Conservation (phyloP, 2,329 filamentous ascomycete genomes). For the Bipolaris cookei region DNA sequence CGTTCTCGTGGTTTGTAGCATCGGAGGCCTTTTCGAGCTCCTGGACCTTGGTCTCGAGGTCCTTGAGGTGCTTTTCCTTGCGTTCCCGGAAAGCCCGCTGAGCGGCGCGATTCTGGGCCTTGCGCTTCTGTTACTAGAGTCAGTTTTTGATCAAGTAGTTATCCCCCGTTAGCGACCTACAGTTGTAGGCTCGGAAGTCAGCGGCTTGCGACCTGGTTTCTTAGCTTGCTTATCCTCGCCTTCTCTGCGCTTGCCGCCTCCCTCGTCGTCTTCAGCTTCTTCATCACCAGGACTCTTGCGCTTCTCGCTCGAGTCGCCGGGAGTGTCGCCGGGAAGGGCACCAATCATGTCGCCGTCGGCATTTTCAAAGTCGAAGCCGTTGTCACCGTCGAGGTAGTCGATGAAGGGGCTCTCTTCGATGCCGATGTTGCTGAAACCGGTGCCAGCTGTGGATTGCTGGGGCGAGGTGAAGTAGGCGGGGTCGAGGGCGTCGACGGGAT, state of each 20-base stretch:
- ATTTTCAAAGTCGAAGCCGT: conserved; percentile 76
- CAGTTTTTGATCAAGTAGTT: conserved; percentile 25
- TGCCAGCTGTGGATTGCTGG: conserved; percentile 47
- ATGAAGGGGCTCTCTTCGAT: conserved; percentile 79
- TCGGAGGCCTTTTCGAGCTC: conserved; percentile 81
- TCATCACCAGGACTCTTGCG: conserved; percentile 75
- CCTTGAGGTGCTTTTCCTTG: conserved; percentile 70
- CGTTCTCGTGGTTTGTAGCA: conserved; percentile 83
- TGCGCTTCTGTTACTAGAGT: conserved; percentile 72
- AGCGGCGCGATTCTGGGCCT: conserved; percentile 73
- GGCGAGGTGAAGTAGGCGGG: conserved; percentile 48
- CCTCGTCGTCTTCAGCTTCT: conserved; percentile 67
- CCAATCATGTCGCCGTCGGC: conserved; percentile 74
- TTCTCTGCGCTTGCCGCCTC: conserved; percentile 77
- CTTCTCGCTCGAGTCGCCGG: conserved; percentile 63
- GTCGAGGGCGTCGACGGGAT: conserved; percentile 43
- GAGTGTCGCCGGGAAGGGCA: conserved; percentile 67
- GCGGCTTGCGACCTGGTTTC: conserved; percentile 94
- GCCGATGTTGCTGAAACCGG: conserved; percentile 57
- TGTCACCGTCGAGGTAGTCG: conserved; percentile 79
- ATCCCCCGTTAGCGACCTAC: conserved; percentile 64
- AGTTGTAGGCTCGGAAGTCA: conserved; percentile 93
- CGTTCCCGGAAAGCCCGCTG: conserved; percentile 67
- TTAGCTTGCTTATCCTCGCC: conserved; percentile 85
- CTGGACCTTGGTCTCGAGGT: conserved; percentile 71